These are phyloP conservation scores for Candida sp. DNA, from an alignment of 1,139 yeast species.

Conservation along the genomic window DNA sequence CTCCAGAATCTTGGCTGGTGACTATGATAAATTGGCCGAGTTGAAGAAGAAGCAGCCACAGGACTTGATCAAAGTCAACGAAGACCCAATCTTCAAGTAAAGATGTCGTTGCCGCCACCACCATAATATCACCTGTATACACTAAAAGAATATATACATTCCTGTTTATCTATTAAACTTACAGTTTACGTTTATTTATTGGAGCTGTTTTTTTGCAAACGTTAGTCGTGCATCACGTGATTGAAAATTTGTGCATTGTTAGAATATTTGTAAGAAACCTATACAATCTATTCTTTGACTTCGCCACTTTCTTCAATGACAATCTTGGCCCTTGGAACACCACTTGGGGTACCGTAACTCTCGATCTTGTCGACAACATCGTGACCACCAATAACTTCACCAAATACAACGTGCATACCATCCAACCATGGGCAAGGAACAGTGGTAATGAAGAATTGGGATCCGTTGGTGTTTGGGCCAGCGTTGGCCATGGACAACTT, in stretches of 20 bases:
- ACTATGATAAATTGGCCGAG: conserved; percentile 79
- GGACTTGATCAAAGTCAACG: conserved; percentile 40
- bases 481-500: conserved; percentile 99
- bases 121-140: not conserved
- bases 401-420: conserved; percentile 99
- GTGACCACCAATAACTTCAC: conserved; percentile 92
- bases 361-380: conserved; percentile 95
- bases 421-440: conserved; percentile 97
- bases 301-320: conserved; percentile 47
- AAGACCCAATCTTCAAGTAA: conserved; percentile 34
- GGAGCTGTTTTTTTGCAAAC: too few species aligned
- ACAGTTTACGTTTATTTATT: too few species aligned
- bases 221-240: too few species aligned
- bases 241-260: too few species aligned
- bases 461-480: conserved; percentile 99
- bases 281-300: conserved; percentile 9
- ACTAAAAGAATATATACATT: conserved; percentile 1
- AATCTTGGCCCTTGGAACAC: conserved; percentile 29
- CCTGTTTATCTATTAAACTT: not conserved
- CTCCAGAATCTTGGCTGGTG: conserved; percentile 84
- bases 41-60: conserved; percentile 59
- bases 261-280: too few species aligned
- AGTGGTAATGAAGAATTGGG: conserved; percentile 98
- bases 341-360: conserved; percentile 24
- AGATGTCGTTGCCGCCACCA: conserved; percentile 17